Evolutionary conservation across 1,284 basidiomycete species (phyloP).

Genomic region (Ceratobasidium sp.): DNA sequence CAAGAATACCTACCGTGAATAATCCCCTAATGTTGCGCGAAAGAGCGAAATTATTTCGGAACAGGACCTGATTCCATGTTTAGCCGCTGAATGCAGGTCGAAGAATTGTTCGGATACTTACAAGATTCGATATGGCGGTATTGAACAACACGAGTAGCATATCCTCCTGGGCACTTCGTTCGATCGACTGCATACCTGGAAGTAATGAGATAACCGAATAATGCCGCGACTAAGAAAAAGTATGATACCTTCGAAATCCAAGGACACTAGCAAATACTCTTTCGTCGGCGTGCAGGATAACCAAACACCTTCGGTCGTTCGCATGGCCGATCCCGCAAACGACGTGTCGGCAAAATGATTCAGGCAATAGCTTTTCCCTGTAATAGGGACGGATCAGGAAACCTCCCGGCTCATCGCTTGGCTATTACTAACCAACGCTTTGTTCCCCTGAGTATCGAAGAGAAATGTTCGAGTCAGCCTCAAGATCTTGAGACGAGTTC

Average conservation of each 20-base stretch:
- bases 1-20: slow-evolving; percentile 49
- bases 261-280: slow-evolving; percentile 60
- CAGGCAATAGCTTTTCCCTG: slow-evolving; percentile 55
- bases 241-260: slow-evolving; percentile 65
- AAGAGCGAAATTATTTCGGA: slow-evolving; percentile 49
- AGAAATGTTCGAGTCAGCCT: slow-evolving; percentile 55
- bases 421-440: slow-evolving; percentile 41
- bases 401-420: background rate
- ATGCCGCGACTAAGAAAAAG: background rate
- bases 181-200: slow-evolving; percentile 70
- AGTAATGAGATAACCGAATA: background rate
- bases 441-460: slow-evolving; percentile 66
- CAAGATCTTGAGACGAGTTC: background rate
- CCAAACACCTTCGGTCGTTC: slow-evolving; percentile 69
- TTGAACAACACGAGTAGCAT: slow-evolving; percentile 67
- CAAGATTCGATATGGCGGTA: slow-evolving; percentile 65
- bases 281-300: slow-evolving; percentile 66
- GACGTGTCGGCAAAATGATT: slow-evolving; percentile 69
- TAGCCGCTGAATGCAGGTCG: background rate
- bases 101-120: slow-evolving; percentile 8
- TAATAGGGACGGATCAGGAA: slow-evolving; percentile 8
- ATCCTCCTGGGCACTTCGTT: slow-evolving; percentile 67
- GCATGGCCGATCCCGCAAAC: slow-evolving; percentile 69
- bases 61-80: slow-evolving; percentile 53
- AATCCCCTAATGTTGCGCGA: slow-evolving; percentile 57